A percentile compares a stretch with the other conserved stretches of the same genome.
These are phyloP conservation scores for Beauveria scarabaeidicola DNA, from an alignment of 2,329 filamentous ascomycete species.

Conservation along the genomic window DNA sequence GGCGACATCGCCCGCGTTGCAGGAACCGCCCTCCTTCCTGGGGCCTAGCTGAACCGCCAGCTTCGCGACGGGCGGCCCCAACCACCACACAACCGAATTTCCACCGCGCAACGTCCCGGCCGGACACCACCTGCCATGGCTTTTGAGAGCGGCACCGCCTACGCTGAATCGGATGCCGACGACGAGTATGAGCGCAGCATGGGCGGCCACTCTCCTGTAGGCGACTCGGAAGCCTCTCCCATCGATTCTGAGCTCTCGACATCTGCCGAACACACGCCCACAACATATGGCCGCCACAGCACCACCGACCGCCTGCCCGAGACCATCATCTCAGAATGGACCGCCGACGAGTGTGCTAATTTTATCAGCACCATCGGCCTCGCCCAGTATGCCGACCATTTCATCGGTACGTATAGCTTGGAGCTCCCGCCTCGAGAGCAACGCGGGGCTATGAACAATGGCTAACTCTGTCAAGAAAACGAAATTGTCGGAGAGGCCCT, in stretches of 20 bases:
- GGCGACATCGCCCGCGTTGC: not conserved
- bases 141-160: constrained; percentile 59
- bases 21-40: not conserved
- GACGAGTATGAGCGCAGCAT: constrained; percentile 75
- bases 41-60: not conserved
- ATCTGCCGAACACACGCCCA: constrained; percentile 66
- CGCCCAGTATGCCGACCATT: constrained; percentile 71
- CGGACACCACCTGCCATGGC: constrained; percentile 34
- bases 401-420: constrained; percentile 58
- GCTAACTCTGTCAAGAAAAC: constrained; percentile 54
- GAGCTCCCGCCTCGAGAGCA: not conserved
- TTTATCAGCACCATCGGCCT: constrained; percentile 75
- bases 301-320: constrained; percentile 61
- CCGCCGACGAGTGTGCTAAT: constrained; percentile 79
- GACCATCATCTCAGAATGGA: constrained; percentile 72
- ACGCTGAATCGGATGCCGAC: constrained; percentile 73
- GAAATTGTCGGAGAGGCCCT: constrained; percentile 89
- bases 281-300: constrained; percentile 61
- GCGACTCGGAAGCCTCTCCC: constrained; percentile 61
- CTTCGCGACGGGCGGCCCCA: not conserved
- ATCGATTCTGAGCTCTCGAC: constrained; percentile 66
- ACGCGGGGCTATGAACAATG: not conserved
- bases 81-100: not conserved
- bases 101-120: not conserved
- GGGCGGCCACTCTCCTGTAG: constrained; percentile 57